These are phyloP conservation scores for Russula sp. DNA, from an alignment of 768 basidiomycete species.

Conservation along the genomic window DNA sequence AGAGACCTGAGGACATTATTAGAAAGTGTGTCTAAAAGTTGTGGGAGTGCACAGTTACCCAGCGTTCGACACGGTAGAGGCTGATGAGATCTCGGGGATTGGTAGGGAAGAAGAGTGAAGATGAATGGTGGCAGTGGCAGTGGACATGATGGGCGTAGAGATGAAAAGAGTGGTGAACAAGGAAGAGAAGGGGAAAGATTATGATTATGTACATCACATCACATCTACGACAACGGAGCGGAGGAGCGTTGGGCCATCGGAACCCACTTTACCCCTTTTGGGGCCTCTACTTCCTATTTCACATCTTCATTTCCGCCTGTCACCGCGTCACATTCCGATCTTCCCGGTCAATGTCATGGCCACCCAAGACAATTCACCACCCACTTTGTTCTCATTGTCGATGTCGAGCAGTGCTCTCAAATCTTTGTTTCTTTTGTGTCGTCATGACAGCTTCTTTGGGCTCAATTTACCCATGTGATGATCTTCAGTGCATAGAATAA, in stretches of 20 bases:
- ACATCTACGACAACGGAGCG: background rate
- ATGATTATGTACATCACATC: conserved; percentile 7
- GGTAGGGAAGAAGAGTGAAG: background rate
- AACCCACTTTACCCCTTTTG: conserved; percentile 1
- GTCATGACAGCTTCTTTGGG: too few relatives aligned
- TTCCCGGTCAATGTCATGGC: too few relatives aligned
- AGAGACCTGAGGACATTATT: background rate
- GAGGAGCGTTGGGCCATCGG: background rate
- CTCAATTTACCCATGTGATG: too few relatives aligned
- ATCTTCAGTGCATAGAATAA: too few relatives aligned
- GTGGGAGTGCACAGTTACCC: background rate
- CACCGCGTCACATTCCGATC: too few relatives aligned
- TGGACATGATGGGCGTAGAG: conserved; percentile 1
- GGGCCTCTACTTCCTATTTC: background rate
- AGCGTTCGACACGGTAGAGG: background rate
- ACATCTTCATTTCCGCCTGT: too few relatives aligned
- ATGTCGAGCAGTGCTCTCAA: too few relatives aligned
- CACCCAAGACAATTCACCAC: too few relatives aligned
- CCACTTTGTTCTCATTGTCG: too few relatives aligned
- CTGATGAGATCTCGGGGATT: background rate
- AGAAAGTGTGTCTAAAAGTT: background rate
- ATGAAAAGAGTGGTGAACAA: background rate
- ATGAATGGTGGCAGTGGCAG: background rate
- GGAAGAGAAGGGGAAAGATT: background rate
- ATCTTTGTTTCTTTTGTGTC: too few relatives aligned